Percentiles rank a stretch among this genome's conserved stretches.
These are phyloP conservation scores for Boletellus emodensis DNA, from an alignment of 768 basidiomycete genomes.

Conservation along the genomic window DNA sequence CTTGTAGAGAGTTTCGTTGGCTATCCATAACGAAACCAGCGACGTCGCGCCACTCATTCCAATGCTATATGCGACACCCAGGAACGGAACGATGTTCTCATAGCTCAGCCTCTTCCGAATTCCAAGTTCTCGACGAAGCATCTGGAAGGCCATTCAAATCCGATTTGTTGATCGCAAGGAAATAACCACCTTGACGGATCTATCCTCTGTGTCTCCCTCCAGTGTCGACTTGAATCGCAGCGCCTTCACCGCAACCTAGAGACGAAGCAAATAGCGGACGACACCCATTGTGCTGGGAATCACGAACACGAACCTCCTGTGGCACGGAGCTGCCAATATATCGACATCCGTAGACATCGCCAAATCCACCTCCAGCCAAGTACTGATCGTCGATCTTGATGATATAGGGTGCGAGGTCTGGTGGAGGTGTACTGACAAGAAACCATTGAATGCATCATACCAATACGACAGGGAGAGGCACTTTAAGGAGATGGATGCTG, in stretches of 20 bases:
- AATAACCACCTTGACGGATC: not conserved
- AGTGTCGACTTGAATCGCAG: conserved; percentile 1
- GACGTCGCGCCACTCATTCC: not conserved
- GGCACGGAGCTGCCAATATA: not conserved
- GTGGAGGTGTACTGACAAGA: not conserved
- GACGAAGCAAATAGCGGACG: not conserved
- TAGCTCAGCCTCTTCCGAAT: not conserved
- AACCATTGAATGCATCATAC: no score
- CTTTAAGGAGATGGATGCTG: no score
- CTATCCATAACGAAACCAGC: not conserved
- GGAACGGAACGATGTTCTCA: not conserved
- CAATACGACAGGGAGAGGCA: no score
- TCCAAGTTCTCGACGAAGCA: no score
- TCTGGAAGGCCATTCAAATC: not conserved
- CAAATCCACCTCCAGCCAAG: not conserved
- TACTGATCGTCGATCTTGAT: not conserved
- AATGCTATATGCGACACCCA: not conserved
- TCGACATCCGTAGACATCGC: conserved; percentile 3
- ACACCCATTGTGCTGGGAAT: no score
- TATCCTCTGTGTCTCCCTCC: not conserved
- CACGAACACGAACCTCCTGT: not conserved
- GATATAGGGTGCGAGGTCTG: not conserved
- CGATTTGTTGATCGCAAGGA: no score
- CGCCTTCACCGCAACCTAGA: conserved; percentile 7
- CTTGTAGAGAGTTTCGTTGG: not conserved